These are phyloP conservation scores for Albugo candida DNA, from an alignment of 352 stramenopile species.

Conservation along the genomic window DNA sequence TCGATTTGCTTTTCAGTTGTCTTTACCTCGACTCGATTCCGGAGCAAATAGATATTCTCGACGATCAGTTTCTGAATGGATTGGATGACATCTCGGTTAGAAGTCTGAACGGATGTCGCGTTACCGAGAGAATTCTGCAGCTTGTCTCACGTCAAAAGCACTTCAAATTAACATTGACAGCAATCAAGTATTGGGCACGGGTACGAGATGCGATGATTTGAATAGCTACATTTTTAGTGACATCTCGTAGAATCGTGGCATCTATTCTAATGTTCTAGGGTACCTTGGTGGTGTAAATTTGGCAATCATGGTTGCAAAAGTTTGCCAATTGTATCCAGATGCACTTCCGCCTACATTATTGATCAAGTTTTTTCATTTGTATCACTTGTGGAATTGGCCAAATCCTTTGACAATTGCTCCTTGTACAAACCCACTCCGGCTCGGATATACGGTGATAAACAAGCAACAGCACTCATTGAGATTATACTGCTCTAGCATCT, in stretches of 20 bases:
- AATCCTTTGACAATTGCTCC: slow-evolving; percentile 82
- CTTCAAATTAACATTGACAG: slow-evolving; percentile 83
- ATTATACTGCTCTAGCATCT: too few species aligned
- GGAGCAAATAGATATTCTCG: slow-evolving; percentile 51
- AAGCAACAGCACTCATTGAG: not conserved
- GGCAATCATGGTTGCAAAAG: slow-evolving; percentile 91
- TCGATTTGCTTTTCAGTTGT: slow-evolving; percentile 89
- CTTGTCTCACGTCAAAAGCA: slow-evolving; percentile 65
- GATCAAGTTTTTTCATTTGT: slow-evolving; percentile 90
- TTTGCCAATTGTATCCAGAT: slow-evolving; percentile 86
- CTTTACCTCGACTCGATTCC: slow-evolving; percentile 40
- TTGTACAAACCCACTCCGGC: slow-evolving; percentile 22
- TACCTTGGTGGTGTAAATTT: slow-evolving; percentile 98
- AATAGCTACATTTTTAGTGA: slow-evolving; percentile 1
- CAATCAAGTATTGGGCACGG: slow-evolving; percentile 80
- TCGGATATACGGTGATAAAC: slow-evolving; percentile 39
- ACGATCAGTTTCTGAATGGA: slow-evolving; percentile 55
- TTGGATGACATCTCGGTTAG: slow-evolving; percentile 86
- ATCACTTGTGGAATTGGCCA: slow-evolving; percentile 90
- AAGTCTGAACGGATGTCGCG: slow-evolving; percentile 89
- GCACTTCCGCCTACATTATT: slow-evolving; percentile 75
- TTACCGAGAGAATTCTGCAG: slow-evolving; percentile 87
- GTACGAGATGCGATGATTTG: slow-evolving; percentile 16
- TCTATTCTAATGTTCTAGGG: slow-evolving; percentile 98
- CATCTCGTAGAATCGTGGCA: slow-evolving; percentile 61